A percentile compares a stretch with the other conserved stretches of the same genome.
Evolutionary conservation across 2,329 filamentous ascomycete species (phyloP).

Genomic region (Fusarium pseudocircinatum): DNA sequence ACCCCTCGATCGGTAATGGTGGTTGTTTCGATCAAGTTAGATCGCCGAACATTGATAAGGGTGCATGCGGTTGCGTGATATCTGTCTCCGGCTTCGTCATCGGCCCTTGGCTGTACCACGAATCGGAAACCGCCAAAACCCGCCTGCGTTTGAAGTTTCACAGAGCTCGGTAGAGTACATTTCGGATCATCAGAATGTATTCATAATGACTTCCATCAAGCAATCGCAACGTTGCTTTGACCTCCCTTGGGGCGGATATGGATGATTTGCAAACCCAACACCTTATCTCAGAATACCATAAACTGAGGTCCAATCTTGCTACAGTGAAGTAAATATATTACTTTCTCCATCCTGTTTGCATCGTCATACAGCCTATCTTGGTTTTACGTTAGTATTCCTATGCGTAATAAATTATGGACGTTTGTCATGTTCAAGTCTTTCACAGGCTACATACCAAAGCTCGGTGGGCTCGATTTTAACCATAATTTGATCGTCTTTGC

Average conservation of each 20-base stretch:
- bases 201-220: background rate
- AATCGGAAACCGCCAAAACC: background rate
- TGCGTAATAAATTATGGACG: background rate
- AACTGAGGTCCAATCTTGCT: background rate
- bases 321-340: rapidly evolving
- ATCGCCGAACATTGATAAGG: background rate
- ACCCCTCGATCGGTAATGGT: background rate
- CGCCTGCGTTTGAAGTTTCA: background rate
- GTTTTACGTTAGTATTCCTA: background rate
- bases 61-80: background rate
- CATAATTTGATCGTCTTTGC: background rate
- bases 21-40: background rate
- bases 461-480: background rate
- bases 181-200: background rate
- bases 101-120: background rate
- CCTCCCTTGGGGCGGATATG: background rate
- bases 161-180: background rate
- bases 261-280: background rate
- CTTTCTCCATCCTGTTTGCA: background rate
- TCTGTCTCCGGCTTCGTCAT: background rate
- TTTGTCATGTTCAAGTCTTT: background rate
- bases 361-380: background rate
- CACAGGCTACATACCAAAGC: background rate
- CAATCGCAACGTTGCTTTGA: background rate
- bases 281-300: background rate